Evolutionary conservation across 371 early-diverging fungal genomes (phyloP).

Genomic region (Mortierella sp.): DNA sequence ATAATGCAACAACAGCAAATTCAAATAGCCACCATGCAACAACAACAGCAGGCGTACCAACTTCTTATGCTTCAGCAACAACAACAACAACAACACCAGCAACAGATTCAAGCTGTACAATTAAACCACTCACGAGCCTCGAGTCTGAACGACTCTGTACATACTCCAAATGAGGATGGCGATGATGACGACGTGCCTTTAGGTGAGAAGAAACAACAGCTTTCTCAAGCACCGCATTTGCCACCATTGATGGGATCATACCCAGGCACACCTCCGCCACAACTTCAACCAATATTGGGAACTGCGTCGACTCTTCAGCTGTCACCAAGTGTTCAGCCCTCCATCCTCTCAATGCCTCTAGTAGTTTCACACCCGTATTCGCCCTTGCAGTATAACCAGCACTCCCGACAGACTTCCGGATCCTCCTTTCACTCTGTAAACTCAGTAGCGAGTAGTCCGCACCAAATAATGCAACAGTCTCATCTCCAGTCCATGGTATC

Average conservation of each 20-base stretch:
- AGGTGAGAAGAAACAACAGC: slow-evolving; percentile 30
- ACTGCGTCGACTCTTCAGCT: slow-evolving; percentile 14
- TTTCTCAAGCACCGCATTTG: slow-evolving; percentile 9
- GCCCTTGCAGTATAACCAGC: slow-evolving; percentile 4
- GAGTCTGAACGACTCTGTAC: slow-evolving; percentile 20
- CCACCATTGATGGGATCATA: not conserved
- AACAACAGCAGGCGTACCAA: slow-evolving; percentile 50
- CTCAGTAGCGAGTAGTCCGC: not conserved
- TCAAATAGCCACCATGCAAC: slow-evolving; percentile 49
- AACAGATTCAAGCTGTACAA: slow-evolving; percentile 33
- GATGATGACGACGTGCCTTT: slow-evolving; percentile 39
- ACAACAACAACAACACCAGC: slow-evolving; percentile 51
- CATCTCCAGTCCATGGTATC: slow-evolving; percentile 17
- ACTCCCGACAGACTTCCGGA: slow-evolving; percentile 9
- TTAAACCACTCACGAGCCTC: slow-evolving; percentile 16
- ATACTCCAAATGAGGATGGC: slow-evolving; percentile 1
- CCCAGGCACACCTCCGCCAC: not conserved
- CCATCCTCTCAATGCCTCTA: slow-evolving; percentile 5
- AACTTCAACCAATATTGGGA: not conserved
- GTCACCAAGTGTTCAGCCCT: slow-evolving; percentile 12
- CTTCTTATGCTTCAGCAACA: slow-evolving; percentile 41
- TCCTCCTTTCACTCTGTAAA: slow-evolving; percentile 12
- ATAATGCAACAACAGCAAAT: slow-evolving; percentile 55
- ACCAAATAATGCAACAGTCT: not conserved
- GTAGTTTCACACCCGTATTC: slow-evolving; percentile 11